These are phyloP conservation scores for Boletus sp. DNA, from an alignment of 768 basidiomycete genomes.

Conservation along the genomic window DNA sequence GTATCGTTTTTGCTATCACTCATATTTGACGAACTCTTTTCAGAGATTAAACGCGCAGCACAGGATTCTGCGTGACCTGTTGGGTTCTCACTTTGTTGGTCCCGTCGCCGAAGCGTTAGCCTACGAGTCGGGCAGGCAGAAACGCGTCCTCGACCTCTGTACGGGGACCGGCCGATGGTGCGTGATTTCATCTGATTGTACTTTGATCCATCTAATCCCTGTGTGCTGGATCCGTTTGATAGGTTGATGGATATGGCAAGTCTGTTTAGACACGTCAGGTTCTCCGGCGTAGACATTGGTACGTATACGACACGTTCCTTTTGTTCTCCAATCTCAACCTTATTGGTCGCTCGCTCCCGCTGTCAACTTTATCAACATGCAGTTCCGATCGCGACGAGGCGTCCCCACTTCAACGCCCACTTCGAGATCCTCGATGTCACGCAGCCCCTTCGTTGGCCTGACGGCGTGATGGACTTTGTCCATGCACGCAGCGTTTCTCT, in stretches of 20 bases:
- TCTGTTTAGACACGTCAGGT: conserved; percentile 59
- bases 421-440: conserved; percentile 70
- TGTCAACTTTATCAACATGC: conserved; percentile 7
- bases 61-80: conserved; percentile 42
- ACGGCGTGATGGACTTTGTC: conserved; percentile 60
- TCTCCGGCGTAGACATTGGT: conserved; percentile 79
- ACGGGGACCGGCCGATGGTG: conserved; percentile 76
- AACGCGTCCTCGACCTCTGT: conserved; percentile 68
- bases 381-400: conserved; percentile 73
- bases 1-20: not conserved
- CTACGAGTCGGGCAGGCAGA: conserved; percentile 37
- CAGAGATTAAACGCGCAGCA: conserved; percentile 58
- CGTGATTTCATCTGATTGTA: conserved; percentile 25
- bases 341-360: conserved; percentile 6
- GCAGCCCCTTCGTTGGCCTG: conserved; percentile 45
- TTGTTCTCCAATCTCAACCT: conserved; percentile 9
- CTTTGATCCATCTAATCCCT: conserved; percentile 17
- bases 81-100: conserved; percentile 57
- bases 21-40: not conserved
- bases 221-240: conserved; percentile 13
- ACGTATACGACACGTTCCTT: conserved; percentile 24
- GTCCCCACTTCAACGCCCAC: conserved; percentile 55
- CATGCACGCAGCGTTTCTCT: conserved; percentile 60
- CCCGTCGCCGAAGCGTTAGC: conserved; percentile 55
- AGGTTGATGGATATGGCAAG: conserved; percentile 77